Conservation (phyloP, 352 stramenopile species). For the Pythium vanterpoolii region DNA sequence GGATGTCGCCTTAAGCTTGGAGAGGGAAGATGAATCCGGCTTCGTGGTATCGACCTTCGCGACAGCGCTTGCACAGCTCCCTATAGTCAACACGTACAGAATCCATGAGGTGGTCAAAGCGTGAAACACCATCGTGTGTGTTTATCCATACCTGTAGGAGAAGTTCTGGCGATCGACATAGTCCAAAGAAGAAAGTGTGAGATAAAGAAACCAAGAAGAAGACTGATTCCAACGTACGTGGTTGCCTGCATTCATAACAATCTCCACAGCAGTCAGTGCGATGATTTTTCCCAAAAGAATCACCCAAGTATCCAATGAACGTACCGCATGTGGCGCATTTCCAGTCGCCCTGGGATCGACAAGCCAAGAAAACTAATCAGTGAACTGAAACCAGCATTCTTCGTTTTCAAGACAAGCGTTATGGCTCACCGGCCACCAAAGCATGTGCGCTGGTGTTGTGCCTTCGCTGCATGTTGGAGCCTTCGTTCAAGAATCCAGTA, state of each 20-base stretch:
- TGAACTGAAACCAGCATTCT: slow-evolving; percentile 8
- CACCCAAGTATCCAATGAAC: no score
- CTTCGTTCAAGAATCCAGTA: neutral
- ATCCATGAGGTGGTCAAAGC: neutral
- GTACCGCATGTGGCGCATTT: slow-evolving; percentile 73
- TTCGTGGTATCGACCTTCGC: slow-evolving; percentile 53
- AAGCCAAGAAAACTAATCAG: slow-evolving; percentile 4
- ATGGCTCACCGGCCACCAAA: slow-evolving; percentile 66
- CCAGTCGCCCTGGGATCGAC: slow-evolving; percentile 55
- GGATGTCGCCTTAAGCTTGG: neutral
- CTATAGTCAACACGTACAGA: slow-evolving; percentile 11
- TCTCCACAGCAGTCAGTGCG: neutral
- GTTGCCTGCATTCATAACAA: slow-evolving; percentile 12
- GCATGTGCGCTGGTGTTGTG: slow-evolving; percentile 48
- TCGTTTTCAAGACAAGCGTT: neutral
- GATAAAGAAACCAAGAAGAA: neutral
- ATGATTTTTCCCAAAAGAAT: neutral
- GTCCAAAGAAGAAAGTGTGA: neutral
- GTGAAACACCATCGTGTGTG: neutral
- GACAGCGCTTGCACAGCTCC: slow-evolving; percentile 62
- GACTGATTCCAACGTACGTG: slow-evolving; percentile 8
- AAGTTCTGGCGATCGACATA: slow-evolving; percentile 47
- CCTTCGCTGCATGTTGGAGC: neutral
- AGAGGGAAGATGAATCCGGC: slow-evolving; percentile 48
- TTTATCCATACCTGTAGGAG: slow-evolving; percentile 38